Evolutionary conservation across 2,329 filamentous ascomycete genomes (phyloP).

Genomic region (Clarireedia homoeocarpa): DNA sequence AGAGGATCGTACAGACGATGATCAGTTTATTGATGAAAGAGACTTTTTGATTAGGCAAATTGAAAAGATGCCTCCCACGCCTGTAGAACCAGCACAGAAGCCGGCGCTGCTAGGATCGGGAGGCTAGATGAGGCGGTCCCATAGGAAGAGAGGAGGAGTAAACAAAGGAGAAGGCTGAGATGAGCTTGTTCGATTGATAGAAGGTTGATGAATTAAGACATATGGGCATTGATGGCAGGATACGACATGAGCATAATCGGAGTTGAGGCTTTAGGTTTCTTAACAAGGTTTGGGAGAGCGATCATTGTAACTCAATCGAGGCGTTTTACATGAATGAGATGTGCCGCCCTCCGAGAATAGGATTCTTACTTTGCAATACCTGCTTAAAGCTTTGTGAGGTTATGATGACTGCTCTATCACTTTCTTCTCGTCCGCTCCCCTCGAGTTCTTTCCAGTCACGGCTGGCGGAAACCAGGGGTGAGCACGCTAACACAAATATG

Average conservation of each 20-base stretch:
- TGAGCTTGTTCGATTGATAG: conserved; percentile 9
- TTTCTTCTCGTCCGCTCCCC: too few relatives aligned
- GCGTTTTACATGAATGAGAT: conserved; percentile 3
- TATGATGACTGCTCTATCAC: neutral
- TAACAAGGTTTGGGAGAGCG: conserved; percentile 2
- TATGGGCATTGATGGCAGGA: conserved; percentile 6
- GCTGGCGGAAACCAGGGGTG: too few relatives aligned
- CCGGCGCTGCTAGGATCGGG: conserved; percentile 28
- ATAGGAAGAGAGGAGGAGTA: neutral
- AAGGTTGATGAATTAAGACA: conserved; percentile 1
- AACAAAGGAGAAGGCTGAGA: neutral
- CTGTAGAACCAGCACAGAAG: conserved; percentile 37
- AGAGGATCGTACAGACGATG: conserved; percentile 91
- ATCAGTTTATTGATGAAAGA: conserved; percentile 97
- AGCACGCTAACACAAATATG: neutral
- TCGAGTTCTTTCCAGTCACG: too few relatives aligned
- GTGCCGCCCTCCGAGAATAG: neutral
- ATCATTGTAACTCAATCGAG: conserved; percentile 4
- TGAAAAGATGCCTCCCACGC: conserved; percentile 53
- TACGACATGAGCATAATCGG: conserved; percentile 7
- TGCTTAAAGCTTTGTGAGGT: neutral
- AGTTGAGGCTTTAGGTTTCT: conserved; percentile 10
- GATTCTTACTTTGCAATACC: neutral
- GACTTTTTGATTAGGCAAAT: conserved; percentile 97
- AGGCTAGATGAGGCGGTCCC: conserved; percentile 12